A percentile compares a stretch with the other conserved stretches of the same genome.
These are phyloP conservation scores for Geosmithia flava DNA, from an alignment of 2,329 filamentous ascomycete species.

Conservation along the genomic window DNA sequence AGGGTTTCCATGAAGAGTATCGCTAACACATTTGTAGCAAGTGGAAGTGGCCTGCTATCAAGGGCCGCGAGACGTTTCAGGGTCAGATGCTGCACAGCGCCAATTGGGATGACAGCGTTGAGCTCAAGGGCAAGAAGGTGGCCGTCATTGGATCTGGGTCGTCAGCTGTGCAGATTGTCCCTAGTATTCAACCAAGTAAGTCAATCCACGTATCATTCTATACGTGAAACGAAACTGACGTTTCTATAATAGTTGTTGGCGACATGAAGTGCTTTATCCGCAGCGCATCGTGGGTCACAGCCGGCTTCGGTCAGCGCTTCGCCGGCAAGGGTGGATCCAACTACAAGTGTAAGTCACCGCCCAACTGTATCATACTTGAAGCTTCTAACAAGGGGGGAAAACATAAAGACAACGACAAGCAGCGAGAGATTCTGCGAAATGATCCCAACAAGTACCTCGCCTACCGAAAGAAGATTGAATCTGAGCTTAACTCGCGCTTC, in stretches of 20 bases:
- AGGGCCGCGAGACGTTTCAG: constrained; percentile 28
- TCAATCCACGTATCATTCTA: neutral
- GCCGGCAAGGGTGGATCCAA: constrained; percentile 23
- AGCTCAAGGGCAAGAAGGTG: constrained; percentile 35
- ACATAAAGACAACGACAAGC: constrained; percentile 24
- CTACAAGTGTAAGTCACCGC: neutral
- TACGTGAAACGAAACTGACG: constrained; percentile 8
- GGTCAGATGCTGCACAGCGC: constrained; percentile 39
- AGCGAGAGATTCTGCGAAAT: constrained; percentile 33
- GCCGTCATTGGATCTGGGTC: constrained; percentile 44
- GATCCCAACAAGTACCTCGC: constrained; percentile 38
- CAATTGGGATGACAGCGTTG: constrained; percentile 35
- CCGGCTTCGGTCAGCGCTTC: constrained; percentile 16
- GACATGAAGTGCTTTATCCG: constrained; percentile 26
- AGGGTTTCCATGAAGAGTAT: neutral
- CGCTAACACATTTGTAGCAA: neutral
- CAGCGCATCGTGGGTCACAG: constrained; percentile 27
- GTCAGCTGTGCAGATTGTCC: constrained; percentile 40
- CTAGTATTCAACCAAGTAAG: constrained; percentile 11
- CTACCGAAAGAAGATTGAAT: constrained; percentile 31
- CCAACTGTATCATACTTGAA: neutral
- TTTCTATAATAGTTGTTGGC: constrained; percentile 11
- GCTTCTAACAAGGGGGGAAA: too few species aligned
- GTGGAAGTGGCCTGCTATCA: constrained; percentile 41
- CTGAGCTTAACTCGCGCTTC: constrained; percentile 1